Evolutionary conservation across 202 grass and related monocot genomes (phyloP), one percentile per base, ranked within the genome.

Genomic region (Musa balbisiana): DNA sequence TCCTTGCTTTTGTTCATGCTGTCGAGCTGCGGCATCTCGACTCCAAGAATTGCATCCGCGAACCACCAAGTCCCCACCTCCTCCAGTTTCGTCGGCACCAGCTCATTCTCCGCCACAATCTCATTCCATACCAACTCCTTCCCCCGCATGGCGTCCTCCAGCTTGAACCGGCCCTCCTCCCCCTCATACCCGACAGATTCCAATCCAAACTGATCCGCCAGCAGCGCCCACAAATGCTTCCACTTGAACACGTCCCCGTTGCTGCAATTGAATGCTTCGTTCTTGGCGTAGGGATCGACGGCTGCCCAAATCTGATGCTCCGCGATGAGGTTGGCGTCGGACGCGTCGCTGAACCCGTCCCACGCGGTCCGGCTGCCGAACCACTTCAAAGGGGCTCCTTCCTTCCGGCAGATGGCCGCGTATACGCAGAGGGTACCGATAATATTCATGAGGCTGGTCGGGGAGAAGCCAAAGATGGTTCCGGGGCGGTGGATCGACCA

Each of bases 1-100:
- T 97, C 93, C 90, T 97, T 97, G 82, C 93, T 96, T 69, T 96
- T 96, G 74, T 96, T 96, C 93, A 96, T 96, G 78, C 53, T 82
- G 20, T 96, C 90, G 53, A 97, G 64, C 62, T 82, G 69, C 78
- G 87, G 79, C 1, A 16, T 24, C 8, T 92, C 80, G 0, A 72
- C 10, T 0, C 55, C 58, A 0, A 91, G 53, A 1, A 84, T 0
- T 0, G 74, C 64, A 64, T 97, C 93, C 0, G 80, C 84, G 17
- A 76, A 86, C 87, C 87, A 84, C 93, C 93, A 97, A 43, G 74
- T 97, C 15, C 87, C 75, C 22, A 97, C 54, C 84, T 97, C 75
- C 5, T 83, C 60, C 2, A 97, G 82, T 26, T 81, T 73, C 0
- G 86, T 92, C 2, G 25, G 55, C 2, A 81, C 52, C 43, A 96